Evolutionary conservation across 371 early-diverging fungal species (phyloP), one percentile per base, ranked within the genome.

Genomic region (Syncephalastrum racemosum): DNA sequence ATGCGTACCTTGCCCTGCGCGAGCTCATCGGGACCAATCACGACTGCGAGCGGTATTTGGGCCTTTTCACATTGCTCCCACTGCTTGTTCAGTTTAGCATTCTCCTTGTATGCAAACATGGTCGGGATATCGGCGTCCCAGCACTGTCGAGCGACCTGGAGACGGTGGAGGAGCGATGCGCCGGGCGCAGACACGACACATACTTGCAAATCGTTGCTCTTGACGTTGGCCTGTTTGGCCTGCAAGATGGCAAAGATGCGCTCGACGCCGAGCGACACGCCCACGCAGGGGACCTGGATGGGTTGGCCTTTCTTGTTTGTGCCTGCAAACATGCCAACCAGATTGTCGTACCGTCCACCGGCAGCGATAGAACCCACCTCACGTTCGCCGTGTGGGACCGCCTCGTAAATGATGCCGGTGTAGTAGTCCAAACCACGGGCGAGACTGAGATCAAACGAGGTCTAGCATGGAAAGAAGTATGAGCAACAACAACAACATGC

Each of bases 361-460:
- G 97, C 99, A 16, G 97, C 95, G 58, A 99, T 89, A 4, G 99
- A 97, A 12, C 99, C 99, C 4, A 98, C 87, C 20, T 83, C 84
- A 14, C 82, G 85, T 49, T 71, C 71, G 12, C 79, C 71, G 25
- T 78, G 69, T 16, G 76, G 80, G 8, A 96, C 90, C 13, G 97
- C 99, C 75, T 99, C 99, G 70, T 98, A 95, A 63, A 99, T 98
- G 54, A 99, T 87, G 27, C 99, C 99, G 19, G 99, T 99, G 80
- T 99, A 99, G 73, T 99, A 99, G 70, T 99, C 99, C 47, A 99
- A 75, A 16, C 99, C 99, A 59, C 99, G 84, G 14, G 99, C 99
- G 60, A 99, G 83, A 59, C 91, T 90, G 50, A 99, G 79, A 77
- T 99, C 99, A 66, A 99, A 92, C 1, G 91, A 88, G 50, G 94